Percentiles rank a stretch among this genome's conserved stretches.
Evolutionary conservation across 2,329 filamentous ascomycete genomes (phyloP).

Genomic region (Xylariaceae sp.): DNA sequence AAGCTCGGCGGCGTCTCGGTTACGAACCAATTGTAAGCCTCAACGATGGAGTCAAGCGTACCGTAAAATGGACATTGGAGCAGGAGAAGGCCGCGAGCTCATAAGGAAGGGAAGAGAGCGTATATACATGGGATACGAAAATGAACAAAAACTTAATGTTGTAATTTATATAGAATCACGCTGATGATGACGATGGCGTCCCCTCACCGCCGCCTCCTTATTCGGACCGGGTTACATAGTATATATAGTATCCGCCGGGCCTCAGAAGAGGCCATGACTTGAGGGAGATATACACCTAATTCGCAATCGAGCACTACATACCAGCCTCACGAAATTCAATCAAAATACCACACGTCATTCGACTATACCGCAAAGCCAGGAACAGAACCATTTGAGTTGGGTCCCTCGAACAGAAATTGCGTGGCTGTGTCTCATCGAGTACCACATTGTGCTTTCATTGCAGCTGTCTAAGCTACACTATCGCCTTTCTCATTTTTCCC

Average conservation of each 20-base stretch:
- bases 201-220: background rate
- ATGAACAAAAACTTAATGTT: background rate
- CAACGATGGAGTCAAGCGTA: slow-evolving; percentile 57
- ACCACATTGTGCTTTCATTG: slow-evolving; percentile 3
- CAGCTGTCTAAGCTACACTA: slow-evolving; percentile 4
- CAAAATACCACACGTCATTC: background rate
- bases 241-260: background rate
- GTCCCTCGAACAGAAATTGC: background rate
- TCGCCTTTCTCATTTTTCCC: background rate
- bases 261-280: background rate
- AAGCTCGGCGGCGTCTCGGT: slow-evolving; percentile 66
- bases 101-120: background rate
- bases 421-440: slow-evolving; percentile 2
- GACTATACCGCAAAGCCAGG: background rate
- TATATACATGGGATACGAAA: background rate
- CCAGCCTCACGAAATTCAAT: slow-evolving; percentile 8
- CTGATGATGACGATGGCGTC: slow-evolving; percentile 15
- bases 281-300: slow-evolving; percentile 4
- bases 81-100: slow-evolving; percentile 40
- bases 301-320: slow-evolving; percentile 11
- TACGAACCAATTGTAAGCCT: slow-evolving; percentile 65
- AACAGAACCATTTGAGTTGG: background rate
- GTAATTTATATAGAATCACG: slow-evolving; percentile 6
- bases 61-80: slow-evolving; percentile 53
- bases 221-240: background rate